Evolutionary conservation across 75 land plant genomes (phyloP).

Genomic region (Azolla pinnata): DNA sequence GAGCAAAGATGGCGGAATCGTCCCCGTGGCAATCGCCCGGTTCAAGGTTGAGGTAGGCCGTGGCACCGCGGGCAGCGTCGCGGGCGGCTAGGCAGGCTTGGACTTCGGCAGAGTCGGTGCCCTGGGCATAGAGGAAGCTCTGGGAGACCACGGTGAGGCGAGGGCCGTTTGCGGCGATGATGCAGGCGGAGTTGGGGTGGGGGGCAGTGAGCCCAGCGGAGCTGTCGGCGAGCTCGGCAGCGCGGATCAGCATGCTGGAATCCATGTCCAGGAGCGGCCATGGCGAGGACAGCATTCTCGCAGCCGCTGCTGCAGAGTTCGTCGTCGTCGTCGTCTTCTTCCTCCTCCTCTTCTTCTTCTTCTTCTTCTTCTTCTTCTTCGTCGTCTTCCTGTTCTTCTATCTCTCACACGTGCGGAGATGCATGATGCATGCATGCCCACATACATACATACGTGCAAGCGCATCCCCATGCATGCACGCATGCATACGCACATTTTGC

Average conservation of each 20-base stretch:
- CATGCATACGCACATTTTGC: background rate
- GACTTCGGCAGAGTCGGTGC: conserved; percentile 60
- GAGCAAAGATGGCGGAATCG: conserved; percentile 50
- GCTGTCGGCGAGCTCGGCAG: conserved; percentile 70
- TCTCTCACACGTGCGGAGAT: no score
- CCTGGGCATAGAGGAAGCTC: conserved; percentile 27
- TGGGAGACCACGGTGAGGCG: conserved; percentile 30
- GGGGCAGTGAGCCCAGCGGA: conserved; percentile 85
- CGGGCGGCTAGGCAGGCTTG: conserved; percentile 71
- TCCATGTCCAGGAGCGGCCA: conserved; percentile 13
- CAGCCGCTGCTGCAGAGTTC: background rate
- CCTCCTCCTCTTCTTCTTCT: background rate
- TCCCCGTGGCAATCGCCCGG: conserved; percentile 88
- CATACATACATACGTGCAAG: background rate
- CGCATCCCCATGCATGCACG: background rate
- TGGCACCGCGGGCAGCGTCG: conserved; percentile 40
- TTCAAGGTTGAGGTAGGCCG: conserved; percentile 82
- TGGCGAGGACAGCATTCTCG: background rate
- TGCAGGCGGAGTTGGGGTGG: conserved; percentile 90
- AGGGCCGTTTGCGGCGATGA: conserved; percentile 38
- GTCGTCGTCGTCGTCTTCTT: background rate
- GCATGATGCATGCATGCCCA: background rate
- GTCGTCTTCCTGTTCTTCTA: no score
- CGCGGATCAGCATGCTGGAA: conserved; percentile 38
- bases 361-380: no score